phyloP scores from a whole-genome alignment of 2,329 filamentous ascomycete genomes.

The Trichoderma simmonsii region DNA sequence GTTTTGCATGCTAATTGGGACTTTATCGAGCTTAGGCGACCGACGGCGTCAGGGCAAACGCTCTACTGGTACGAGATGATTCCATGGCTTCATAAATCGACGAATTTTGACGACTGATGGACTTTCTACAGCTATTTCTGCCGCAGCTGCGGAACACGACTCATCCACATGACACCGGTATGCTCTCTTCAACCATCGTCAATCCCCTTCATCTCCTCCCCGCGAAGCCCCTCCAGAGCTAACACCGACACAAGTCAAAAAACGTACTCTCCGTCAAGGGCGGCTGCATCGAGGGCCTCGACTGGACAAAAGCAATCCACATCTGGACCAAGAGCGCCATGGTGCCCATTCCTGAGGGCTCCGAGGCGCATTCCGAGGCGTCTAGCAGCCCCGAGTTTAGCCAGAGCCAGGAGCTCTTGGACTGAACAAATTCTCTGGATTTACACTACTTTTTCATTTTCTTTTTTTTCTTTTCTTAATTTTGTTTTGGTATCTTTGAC shows the following conservation, averaged over 20 bases:
- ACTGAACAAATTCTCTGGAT: conserved; percentile 27
- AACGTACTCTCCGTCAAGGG: conserved; percentile 64
- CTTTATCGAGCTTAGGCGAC: conserved; percentile 42
- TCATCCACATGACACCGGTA: conserved; percentile 61
- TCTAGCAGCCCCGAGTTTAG: conserved; percentile 45
- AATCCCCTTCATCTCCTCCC: neutral
- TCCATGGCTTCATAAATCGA: too few species aligned
- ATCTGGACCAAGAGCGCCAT: conserved; percentile 67
- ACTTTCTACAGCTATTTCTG: conserved; percentile 57
- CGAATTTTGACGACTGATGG: conserved; percentile 1
- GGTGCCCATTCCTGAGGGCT: conserved; percentile 64
- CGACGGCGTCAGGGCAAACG: conserved; percentile 53
- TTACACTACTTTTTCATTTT: neutral
- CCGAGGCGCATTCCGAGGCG: conserved; percentile 54
- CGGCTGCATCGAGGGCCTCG: conserved; percentile 61
- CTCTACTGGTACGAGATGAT: conserved; percentile 51
- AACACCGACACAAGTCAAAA: conserved; percentile 43
- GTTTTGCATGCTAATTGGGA: neutral
- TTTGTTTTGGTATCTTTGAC: neutral
- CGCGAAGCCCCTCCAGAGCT: neutral
- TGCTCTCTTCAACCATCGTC: conserved; percentile 24
- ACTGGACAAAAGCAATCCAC: conserved; percentile 60
- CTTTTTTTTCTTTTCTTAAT: neutral
- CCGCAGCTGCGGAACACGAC: conserved; percentile 60
- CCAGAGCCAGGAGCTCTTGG: conserved; percentile 43